phyloP scores from a whole-genome alignment of 108 stramenopile genomes.

The Thalassiosira profunda region DNA sequence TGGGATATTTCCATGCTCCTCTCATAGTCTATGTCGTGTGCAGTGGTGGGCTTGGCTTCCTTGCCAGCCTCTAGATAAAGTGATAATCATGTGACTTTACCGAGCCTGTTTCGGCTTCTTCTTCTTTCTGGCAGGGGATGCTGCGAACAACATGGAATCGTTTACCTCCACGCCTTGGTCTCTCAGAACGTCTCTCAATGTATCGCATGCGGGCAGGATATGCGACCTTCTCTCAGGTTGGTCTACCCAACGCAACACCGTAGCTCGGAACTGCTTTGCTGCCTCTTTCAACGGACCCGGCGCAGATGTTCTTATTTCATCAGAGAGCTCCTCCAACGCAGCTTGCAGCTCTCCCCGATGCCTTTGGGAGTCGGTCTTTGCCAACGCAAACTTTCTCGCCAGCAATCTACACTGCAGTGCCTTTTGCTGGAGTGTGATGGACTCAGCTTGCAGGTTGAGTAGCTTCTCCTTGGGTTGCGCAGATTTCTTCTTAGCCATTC shows the following conservation, averaged over 20 bases:
- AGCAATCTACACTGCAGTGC: conserved; percentile 47
- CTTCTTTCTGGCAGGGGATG: too few relatives aligned
- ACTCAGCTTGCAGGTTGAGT: not conserved
- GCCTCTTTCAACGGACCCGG: conserved; percentile 26
- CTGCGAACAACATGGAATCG: conserved; percentile 41
- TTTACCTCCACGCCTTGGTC: conserved; percentile 51
- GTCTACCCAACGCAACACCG: conserved; percentile 30
- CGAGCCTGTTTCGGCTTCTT: too few relatives aligned
- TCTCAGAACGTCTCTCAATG: conserved; percentile 51
- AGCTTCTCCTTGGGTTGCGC: not conserved
- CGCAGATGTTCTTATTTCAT: conserved; percentile 22
- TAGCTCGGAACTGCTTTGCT: conserved; percentile 30
- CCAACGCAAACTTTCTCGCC: conserved; percentile 55
- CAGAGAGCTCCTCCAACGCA: conserved; percentile 22
- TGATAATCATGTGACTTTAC: too few relatives aligned
- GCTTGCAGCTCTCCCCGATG: not conserved
- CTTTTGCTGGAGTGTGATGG: conserved; percentile 31
- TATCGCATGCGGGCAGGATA: conserved; percentile 55
- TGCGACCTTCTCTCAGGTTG: conserved; percentile 11
- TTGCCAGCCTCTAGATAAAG: too few relatives aligned
- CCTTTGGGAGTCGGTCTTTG: conserved; percentile 9
- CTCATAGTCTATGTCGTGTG: too few relatives aligned
- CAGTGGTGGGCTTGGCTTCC: too few relatives aligned
- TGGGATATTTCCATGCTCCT: too few relatives aligned
- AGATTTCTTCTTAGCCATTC: conserved; percentile 33